Evolutionary conservation across 1,139 yeast species (phyloP).

Genomic region (Sugiyamaella castrensis): DNA sequence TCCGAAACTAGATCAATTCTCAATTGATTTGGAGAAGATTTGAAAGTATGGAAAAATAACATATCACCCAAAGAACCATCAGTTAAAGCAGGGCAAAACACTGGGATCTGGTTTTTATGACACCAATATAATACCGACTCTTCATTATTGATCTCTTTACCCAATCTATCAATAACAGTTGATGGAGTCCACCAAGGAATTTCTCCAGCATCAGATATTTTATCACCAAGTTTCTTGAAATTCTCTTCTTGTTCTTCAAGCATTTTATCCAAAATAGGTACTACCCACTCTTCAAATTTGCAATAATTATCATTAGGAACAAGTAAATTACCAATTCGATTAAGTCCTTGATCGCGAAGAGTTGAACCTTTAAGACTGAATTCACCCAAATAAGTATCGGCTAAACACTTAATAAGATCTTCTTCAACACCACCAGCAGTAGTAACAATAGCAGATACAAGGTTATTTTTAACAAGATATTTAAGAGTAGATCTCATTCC

Average conservation of each 20-base stretch:
- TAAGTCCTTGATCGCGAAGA: slow-evolving; percentile 91
- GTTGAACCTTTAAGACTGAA: slow-evolving; percentile 75
- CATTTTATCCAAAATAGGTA: slow-evolving; percentile 83
- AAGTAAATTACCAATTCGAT: slow-evolving; percentile 91
- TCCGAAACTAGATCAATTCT: slow-evolving; percentile 92
- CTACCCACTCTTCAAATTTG: slow-evolving; percentile 97
- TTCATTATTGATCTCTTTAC: slow-evolving; percentile 92
- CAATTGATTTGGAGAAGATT: slow-evolving; percentile 83
- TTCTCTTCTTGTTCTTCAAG: slow-evolving; percentile 82
- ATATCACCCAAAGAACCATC: slow-evolving; percentile 99
- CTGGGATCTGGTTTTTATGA: slow-evolving; percentile 90
- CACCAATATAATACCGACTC: slow-evolving; percentile 97
- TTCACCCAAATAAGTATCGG: slow-evolving; percentile 94
- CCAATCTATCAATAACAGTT: slow-evolving; percentile 83
- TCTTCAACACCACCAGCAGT: slow-evolving; percentile 98
- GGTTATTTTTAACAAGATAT: slow-evolving; percentile 85
- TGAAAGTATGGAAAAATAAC: slow-evolving; percentile 97
- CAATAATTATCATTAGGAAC: slow-evolving; percentile 98
- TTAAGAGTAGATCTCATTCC: slow-evolving; percentile 90
- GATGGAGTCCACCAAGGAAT: slow-evolving; percentile 84
- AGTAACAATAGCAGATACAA: slow-evolving; percentile 92
- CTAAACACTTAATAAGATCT: slow-evolving; percentile 91
- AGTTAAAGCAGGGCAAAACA: slow-evolving; percentile 95
- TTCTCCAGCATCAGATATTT: slow-evolving; percentile 58
- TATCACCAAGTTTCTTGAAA: slow-evolving; percentile 45